These are phyloP conservation scores for Euclidium syriacum DNA, from an alignment of 345 rosid genomes.

Conservation along the genomic window DNA sequence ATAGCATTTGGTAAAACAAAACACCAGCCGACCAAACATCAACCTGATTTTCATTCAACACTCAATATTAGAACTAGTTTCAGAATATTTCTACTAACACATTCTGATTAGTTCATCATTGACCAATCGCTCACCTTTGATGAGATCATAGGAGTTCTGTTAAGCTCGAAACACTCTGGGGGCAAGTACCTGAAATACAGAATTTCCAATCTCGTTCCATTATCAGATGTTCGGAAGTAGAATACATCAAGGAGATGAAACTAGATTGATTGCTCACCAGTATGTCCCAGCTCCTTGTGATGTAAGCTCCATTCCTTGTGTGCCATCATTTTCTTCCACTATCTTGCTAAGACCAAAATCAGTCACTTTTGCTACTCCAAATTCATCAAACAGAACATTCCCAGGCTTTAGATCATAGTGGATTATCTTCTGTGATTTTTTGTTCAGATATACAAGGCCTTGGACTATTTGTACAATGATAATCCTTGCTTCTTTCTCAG, in stretches of 20 bases:
- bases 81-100: neutral
- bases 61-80: slow-evolving; percentile 1
- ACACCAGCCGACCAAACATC: slow-evolving; percentile 99
- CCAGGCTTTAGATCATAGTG: slow-evolving; percentile 99
- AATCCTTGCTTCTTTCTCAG: slow-evolving; percentile 95
- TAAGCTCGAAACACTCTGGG: slow-evolving; percentile 98
- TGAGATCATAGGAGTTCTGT: slow-evolving; percentile 85
- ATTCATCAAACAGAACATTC: slow-evolving; percentile 93
- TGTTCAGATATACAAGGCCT: slow-evolving; percentile 94
- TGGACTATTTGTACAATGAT: slow-evolving; percentile 91
- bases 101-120: neutral
- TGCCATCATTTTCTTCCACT: slow-evolving; percentile 87
- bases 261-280: slow-evolving; percentile 55
- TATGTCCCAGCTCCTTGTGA: slow-evolving; percentile 99
- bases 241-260: neutral
- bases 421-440: slow-evolving; percentile 77
- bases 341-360: slow-evolving; percentile 99
- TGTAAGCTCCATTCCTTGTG: slow-evolving; percentile 99
- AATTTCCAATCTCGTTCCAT: slow-evolving; percentile 6
- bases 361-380: slow-evolving; percentile 95
- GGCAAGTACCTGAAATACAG: slow-evolving; percentile 77
- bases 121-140: slow-evolving; percentile 64
- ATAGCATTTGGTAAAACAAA: slow-evolving; percentile 90
- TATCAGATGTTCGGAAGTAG: neutral
- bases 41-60: slow-evolving; percentile 52